phyloP scores from a whole-genome alignment of 345 rosid species.

The Erucastrum elatum region DNA sequence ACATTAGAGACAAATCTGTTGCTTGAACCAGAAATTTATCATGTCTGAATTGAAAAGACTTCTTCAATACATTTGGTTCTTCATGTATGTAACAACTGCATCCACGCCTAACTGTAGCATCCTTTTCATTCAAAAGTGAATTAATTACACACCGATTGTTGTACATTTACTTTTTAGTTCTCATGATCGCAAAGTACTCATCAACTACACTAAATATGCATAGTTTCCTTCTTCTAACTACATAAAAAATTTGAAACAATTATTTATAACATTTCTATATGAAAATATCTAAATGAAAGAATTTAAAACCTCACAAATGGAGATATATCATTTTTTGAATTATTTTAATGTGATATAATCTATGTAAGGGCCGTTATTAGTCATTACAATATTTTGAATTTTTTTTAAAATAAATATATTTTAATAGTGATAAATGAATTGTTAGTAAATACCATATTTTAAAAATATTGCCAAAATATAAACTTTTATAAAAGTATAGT shows the following conservation, averaged over 20 bases:
- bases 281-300: not conserved
- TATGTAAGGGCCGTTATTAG: no score
- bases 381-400: no score
- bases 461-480: no score
- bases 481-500: no score
- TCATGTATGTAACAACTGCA: conserved; percentile 71
- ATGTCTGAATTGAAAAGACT: conserved; percentile 52
- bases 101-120: conserved; percentile 63
- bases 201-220: not conserved
- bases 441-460: no score
- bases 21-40: not conserved
- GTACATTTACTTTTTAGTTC: not conserved
- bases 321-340: not conserved
- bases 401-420: no score
- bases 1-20: no score
- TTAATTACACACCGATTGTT: no score
- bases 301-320: not conserved
- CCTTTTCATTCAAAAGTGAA: conserved; percentile 44
- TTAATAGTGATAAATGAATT: no score
- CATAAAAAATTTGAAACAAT: not conserved
- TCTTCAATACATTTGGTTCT: conserved; percentile 74
- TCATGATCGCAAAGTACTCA: not conserved
- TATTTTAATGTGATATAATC: not conserved
- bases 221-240: not conserved
- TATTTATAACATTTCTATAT: not conserved